Evolutionary conservation across 2,329 filamentous ascomycete species (phyloP), one percentile per base, ranked within the genome.

Genomic region (Dissoconium aciculare): DNA sequence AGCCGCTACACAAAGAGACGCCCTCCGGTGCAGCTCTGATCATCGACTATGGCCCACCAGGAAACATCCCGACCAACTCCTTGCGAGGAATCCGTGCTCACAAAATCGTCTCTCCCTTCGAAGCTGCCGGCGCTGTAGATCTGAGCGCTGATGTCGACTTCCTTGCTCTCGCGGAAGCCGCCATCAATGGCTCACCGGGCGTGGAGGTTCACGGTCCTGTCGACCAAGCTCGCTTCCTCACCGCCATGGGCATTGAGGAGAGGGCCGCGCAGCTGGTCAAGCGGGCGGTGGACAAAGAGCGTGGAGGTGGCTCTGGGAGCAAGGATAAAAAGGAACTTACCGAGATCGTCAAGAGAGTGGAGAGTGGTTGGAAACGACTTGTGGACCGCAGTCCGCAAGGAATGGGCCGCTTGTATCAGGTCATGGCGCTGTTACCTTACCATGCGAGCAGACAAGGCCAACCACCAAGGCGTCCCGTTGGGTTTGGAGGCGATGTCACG

Each of bases 341-440:
- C 8, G 62, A 69, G 36, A 65, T 63, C 39, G 68, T 59, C 16
- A 64, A 62, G 42, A 70, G 72, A 30, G 63, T 94, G 17, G 73
- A 83, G 41, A 69, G 63, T 39, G 76, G 78, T 0, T 91, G 83
- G 71, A 77, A 71, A 58, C 66, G 89, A 38, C 60, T 98, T 30
- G 71, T 94, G n/a, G 85, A 93, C 53, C 66, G 73, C 25, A 77
- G 80, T 0, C 78, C 74, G 2, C 74, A 71, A 30, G 87, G 84
- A 0, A 98, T 98, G 89, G 89, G 89, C 0, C 85, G 77, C 59
- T 62, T 93, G 13, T 98, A 98, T 55, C 94, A 95, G 59, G 85
- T 74, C 14, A 67, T 98, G 66, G 81, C 85, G 9, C 82, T 98
- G 45, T 52, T 95, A 46, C 89, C 89, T 0, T 55, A 57, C 40